Evolutionary conservation across 2,329 filamentous ascomycete species (phyloP), one percentile per base, ranked within the genome.

Genomic region (Fusarium falciforme): DNA sequence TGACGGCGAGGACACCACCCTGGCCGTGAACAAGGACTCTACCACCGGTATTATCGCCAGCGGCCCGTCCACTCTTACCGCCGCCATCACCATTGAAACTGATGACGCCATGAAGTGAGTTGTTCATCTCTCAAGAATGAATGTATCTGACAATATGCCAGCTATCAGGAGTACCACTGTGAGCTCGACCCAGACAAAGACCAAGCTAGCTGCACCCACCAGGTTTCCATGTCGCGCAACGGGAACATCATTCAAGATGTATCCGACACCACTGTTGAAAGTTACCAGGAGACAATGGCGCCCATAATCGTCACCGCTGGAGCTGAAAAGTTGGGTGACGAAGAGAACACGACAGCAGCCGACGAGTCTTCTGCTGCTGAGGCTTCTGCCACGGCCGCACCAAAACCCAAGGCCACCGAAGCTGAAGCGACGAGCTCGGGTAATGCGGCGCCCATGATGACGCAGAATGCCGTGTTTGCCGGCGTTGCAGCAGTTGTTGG

Each of bases 281-380:
- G 73, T 22, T 79, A 82, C 66, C 60, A 60, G n/a, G 22, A 62
- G 0, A 10, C 65, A 22, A 70, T 79, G 42, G 35, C 73, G 14
- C 78, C 82, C 64, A 79, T 85, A 27, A 83, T 82, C 36, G 71
- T 85, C 61, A 84, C 83, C 20, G 82, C 81, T 17, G 84, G 70
- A 8, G 77, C 68, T 27, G 64, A 76, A 5, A 73, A 36, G 57
- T 49, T 42, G 29, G 20, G 20, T 42, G 59, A 49, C 9, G 31
- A 61, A 2, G 40, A 16, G 17, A 12, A 35, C 7, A 47, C 42
- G 22, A 47, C 42, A 5, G 29, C 9, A 22, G 54, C 29, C 14
- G 31, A 57, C 17, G 52, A 35, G 20, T 20, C 31, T 42, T 72
- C 71, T 38, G 59, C 55, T 33, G 55, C 31, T 4, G 14, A 16